Evolutionary conservation across 2,329 filamentous ascomycete species (phyloP), one percentile per base, ranked within the genome.

Genomic region (Penicillium sp.): DNA sequence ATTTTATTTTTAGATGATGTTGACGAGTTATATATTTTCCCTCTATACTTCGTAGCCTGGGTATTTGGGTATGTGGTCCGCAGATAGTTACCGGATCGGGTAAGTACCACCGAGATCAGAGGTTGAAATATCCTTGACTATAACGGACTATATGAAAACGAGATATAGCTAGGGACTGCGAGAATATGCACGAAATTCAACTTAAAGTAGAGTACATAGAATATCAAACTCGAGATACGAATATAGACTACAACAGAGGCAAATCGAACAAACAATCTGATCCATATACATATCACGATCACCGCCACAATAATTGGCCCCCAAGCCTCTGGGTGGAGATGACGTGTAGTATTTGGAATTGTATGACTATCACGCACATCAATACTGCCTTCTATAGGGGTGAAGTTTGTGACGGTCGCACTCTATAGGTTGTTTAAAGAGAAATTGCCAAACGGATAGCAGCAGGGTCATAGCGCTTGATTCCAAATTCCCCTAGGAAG

Each of bases 291-390:
- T 21, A 42, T 42, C 21, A 32, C 21, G 6, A 37, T 34, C n/a
- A 18, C 41, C 9, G 15, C 31, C 27, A 47, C 27, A 40, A 13
- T 18, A 18, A 52, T 52, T 52, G 50, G 50, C 34, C 25, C 15
- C 18, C 13, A 38, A 32, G 13, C 18, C 32, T 6, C 13, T 9
- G 6, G 8, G 50, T 52, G 50, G 50, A 52, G 50, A 10, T 18
- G 7, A 4, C 13, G 6, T 3, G 16, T 44, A 25, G 13, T 45
- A 54, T 54, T 54, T 54, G 52, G 41, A 54, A 54, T 54, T 51
- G 9, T 23, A 40, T 21, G 31, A 16, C 15, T 12, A 50, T 37
- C 35, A 40, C 25, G 10, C 10, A 49, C 35, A 31, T 49, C 4
- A 18, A 23, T 7, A 34, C 21, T 16, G 21, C 35, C n/a, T 23